Percentiles rank a stretch among this genome's conserved stretches.
phyloP scores from a whole-genome alignment of 345 rosid genomes.

The Adansonia digitata region DNA sequence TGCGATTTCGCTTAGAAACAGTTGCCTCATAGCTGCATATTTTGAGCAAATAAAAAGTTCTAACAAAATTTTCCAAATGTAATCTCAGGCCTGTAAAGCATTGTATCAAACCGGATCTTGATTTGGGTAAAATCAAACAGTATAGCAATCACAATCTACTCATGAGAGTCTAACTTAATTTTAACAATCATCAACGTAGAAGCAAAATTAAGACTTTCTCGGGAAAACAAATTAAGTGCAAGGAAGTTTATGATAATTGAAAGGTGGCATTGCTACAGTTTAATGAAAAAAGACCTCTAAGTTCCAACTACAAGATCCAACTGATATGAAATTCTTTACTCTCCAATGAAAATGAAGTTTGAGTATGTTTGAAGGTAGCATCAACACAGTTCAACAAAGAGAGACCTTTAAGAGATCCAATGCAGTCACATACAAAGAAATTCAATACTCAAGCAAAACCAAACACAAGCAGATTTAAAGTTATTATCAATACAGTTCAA shows the following conservation, averaged over 20 bases:
- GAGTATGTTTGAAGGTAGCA: background rate
- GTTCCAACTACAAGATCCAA: background rate
- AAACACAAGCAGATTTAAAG: background rate
- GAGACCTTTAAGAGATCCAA: background rate
- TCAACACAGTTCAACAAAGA: background rate
- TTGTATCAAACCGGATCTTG: background rate
- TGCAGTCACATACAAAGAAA: background rate
- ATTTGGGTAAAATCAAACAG: background rate
- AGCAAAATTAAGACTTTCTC: background rate
- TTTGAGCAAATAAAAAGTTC: background rate
- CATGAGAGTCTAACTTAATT: background rate
- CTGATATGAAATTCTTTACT: background rate
- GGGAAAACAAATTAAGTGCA: background rate
- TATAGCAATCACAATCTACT: background rate
- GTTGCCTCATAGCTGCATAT: slow-evolving; percentile 81
- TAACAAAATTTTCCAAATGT: background rate
- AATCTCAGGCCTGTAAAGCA: background rate
- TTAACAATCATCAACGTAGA: background rate
- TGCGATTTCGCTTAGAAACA: slow-evolving; percentile 34
- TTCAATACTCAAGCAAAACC: background rate
- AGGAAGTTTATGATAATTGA: background rate
- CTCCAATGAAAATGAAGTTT: background rate
- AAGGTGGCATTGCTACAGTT: background rate
- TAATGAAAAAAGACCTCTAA: background rate
- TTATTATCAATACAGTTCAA: background rate